Evolutionary conservation across 2,329 filamentous ascomycete genomes (phyloP).

Genomic region (Didymella pinodella): DNA sequence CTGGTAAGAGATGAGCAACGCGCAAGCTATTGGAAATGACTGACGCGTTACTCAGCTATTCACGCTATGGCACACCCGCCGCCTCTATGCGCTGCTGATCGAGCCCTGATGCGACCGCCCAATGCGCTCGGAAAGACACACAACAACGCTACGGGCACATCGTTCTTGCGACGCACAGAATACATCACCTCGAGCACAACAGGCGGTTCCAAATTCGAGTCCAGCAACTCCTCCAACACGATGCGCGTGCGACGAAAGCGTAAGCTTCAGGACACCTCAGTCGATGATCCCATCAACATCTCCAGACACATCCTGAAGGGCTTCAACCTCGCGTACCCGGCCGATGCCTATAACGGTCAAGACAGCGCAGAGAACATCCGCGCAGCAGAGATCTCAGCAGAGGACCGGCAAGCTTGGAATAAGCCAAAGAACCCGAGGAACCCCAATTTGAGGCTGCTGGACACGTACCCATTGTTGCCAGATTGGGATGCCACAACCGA

Average conservation of each 20-base stretch:
- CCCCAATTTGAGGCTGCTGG: constrained; percentile 63
- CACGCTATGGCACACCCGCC: constrained; percentile 77
- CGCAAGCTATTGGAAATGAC: constrained; percentile 24
- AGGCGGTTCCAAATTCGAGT: constrained; percentile 57
- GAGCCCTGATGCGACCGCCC: constrained; percentile 81
- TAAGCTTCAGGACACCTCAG: constrained; percentile 47
- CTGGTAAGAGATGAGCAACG: constrained; percentile 66
- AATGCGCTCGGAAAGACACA: constrained; percentile 86
- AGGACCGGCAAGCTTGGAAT: constrained; percentile 67
- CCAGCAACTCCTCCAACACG: constrained; percentile 58
- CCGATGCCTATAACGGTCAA: constrained; percentile 71
- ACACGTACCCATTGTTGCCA: constrained; percentile 67
- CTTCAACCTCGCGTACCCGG: constrained; percentile 70
- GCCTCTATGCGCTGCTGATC: constrained; percentile 81
- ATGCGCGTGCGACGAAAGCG: constrained; percentile 53
- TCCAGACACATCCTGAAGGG: constrained; percentile 68
- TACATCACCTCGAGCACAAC: constrained; percentile 74
- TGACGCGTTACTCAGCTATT: constrained; percentile 67
- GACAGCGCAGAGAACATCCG: constrained; percentile 65
- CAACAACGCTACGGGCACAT: constrained; percentile 77
- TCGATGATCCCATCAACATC: constrained; percentile 68
- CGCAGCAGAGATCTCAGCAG: constrained; percentile 61
- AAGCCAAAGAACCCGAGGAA: constrained; percentile 67
- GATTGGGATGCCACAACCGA: constrained; percentile 68
- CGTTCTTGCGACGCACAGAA: constrained; percentile 94